These are phyloP conservation scores for Grammothele lineata DNA, from an alignment of 768 basidiomycete genomes.

Conservation along the genomic window DNA sequence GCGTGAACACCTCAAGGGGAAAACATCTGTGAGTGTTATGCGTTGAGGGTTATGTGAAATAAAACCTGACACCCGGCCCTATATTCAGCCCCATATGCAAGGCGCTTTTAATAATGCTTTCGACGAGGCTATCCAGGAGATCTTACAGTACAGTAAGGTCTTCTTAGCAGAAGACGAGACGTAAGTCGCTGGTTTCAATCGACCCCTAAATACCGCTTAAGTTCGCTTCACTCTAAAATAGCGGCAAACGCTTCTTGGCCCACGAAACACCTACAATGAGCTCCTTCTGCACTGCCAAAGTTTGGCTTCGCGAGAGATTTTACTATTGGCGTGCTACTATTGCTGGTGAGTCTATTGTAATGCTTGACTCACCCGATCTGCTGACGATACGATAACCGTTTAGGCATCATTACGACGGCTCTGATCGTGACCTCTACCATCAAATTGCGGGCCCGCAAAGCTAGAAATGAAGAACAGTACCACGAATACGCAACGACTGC, in stretches of 20 bases:
- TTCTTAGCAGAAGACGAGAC: conserved; percentile 58
- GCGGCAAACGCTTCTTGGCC: conserved; percentile 71
- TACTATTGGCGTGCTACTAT: conserved; percentile 60
- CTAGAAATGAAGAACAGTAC: conserved; percentile 60
- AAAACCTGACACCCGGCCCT: no score
- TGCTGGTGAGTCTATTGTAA: conserved; percentile 47
- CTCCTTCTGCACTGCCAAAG: conserved; percentile 59
- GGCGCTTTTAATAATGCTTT: conserved; percentile 67
- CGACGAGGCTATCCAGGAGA: conserved; percentile 72
- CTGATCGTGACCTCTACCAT: no score
- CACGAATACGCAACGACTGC: conserved; percentile 74
- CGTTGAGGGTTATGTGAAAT: no score
- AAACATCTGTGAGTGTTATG: conserved; percentile 32
- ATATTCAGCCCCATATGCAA: conserved; percentile 52
- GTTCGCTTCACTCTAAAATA: conserved; percentile 23
- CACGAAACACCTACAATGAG: conserved; percentile 66
- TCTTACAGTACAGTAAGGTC: conserved; percentile 70
- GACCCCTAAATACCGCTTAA: no score
- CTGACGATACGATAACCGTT: no score
- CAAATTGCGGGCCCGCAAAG: conserved; percentile 48
- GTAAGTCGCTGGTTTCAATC: conserved; percentile 56
- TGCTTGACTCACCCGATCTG: no score
- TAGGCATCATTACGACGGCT: no score
- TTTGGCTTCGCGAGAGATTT: conserved; percentile 67
- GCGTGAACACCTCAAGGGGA: conserved; percentile 52